A percentile compares a stretch with the other conserved stretches of the same genome.
Conservation (phyloP, 208 protist genomes). For the Acanthamoeba lugdunensis region DNA sequence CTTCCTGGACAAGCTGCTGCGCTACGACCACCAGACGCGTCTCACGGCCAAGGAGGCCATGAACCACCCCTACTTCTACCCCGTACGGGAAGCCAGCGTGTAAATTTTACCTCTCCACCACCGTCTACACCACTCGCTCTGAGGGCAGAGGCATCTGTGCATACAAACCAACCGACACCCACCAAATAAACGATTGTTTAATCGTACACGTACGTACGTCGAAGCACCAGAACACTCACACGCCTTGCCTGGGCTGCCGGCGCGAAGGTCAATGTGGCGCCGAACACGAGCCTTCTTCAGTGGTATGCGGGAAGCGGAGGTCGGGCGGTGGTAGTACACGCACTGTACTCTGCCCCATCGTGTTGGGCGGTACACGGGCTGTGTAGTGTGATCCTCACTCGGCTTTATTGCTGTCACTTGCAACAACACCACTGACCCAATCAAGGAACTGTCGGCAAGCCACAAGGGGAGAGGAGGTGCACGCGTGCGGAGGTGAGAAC, state of each 20-base stretch:
- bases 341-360: too few species aligned
- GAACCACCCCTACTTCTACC: slow-evolving; percentile 97
- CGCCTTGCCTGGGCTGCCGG: too few species aligned
- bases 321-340: too few species aligned
- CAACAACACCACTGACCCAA: slow-evolving; percentile 18
- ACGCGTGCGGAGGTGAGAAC: neutral
- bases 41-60: slow-evolving; percentile 98
- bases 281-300: too few species aligned
- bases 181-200: neutral
- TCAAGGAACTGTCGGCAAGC: slow-evolving; percentile 9
- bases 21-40: slow-evolving; percentile 96
- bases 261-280: too few species aligned
- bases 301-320: too few species aligned
- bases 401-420: neutral
- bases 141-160: neutral
- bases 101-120: neutral
- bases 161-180: neutral
- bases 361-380: too few species aligned
- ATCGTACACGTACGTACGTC: too few species aligned
- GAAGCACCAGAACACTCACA: too few species aligned
- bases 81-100: slow-evolving; percentile 85
- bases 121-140: neutral
- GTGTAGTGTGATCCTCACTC: neutral
- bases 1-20: slow-evolving; percentile 96
- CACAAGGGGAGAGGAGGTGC: too few species aligned